Percentiles rank a stretch among this genome's conserved stretches.
Evolutionary conservation across 1,284 basidiomycete genomes (phyloP).

Genomic region (Tremellales sp.): DNA sequence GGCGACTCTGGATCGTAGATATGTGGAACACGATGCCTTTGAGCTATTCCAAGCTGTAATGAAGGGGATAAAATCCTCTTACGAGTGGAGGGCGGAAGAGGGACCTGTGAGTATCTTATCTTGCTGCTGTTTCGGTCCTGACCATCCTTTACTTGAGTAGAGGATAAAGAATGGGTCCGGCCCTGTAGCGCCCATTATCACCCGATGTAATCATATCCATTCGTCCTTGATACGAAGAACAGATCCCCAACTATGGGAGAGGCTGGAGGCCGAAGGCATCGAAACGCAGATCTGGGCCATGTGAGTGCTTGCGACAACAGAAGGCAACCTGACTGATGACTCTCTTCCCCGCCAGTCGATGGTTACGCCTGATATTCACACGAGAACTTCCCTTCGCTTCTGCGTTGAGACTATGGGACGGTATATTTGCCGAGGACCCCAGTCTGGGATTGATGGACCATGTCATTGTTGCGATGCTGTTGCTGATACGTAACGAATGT

Average conservation of each 20-base stretch:
- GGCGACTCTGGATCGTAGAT: constrained; percentile 38
- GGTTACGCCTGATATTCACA: constrained; percentile 84
- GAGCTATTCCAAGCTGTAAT: constrained; percentile 73
- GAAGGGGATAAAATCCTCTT: constrained; percentile 72
- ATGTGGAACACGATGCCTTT: constrained; percentile 66
- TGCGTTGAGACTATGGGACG: constrained; percentile 83
- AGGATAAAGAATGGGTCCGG: constrained; percentile 30
- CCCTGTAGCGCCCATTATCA: constrained; percentile 66
- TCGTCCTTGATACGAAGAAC: constrained; percentile 65
- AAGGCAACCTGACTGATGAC: background rate
- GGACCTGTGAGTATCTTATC: constrained; percentile 28
- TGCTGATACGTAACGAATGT: constrained; percentile 83
- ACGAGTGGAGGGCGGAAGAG: constrained; percentile 71
- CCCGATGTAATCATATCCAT: constrained; percentile 73
- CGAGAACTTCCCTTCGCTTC: constrained; percentile 70
- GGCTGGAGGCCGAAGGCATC: constrained; percentile 70
- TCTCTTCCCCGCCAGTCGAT: constrained; percentile 58
- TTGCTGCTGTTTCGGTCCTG: background rate
- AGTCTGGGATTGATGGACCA: constrained; percentile 67
- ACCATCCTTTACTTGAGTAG: constrained; percentile 27
- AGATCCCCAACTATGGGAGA: constrained; percentile 74
- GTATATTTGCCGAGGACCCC: constrained; percentile 76
- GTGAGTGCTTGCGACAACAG: constrained; percentile 53
- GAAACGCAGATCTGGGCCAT: constrained; percentile 95
- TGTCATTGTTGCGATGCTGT: constrained; percentile 85